Evolutionary conservation across 1,284 basidiomycete species (phyloP).

Genomic region (Trametes hirsuta): DNA sequence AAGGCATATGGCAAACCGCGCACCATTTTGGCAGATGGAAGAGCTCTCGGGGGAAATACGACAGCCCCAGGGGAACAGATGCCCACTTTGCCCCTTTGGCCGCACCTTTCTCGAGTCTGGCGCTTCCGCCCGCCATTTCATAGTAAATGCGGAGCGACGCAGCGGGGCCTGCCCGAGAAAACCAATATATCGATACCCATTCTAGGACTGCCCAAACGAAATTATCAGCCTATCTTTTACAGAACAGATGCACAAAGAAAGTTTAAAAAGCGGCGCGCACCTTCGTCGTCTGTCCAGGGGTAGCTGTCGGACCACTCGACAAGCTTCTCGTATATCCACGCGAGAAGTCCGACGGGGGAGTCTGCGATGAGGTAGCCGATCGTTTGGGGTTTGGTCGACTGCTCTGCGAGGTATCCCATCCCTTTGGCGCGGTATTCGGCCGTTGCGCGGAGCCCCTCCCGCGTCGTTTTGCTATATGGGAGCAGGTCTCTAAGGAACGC

Average conservation of each 20-base stretch:
- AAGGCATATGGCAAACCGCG: constrained; percentile 34
- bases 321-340: constrained; percentile 67
- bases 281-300: constrained; percentile 55
- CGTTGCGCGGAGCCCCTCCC: constrained; percentile 26
- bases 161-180: constrained; percentile 57
- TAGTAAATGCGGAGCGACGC: constrained; percentile 61
- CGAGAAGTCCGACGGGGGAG: constrained; percentile 58
- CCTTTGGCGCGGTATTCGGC: constrained; percentile 29
- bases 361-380: constrained; percentile 52
- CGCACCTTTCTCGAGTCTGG: not conserved
- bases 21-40: constrained; percentile 36
- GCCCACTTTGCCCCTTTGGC: constrained; percentile 10
- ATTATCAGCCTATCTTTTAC: not conserved
- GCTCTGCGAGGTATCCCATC: constrained; percentile 33
- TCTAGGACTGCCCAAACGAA: constrained; percentile 46
- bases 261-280: constrained; percentile 19
- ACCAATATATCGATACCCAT: constrained; percentile 64
- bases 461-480: constrained; percentile 24
- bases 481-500: constrained; percentile 31
- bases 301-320: constrained; percentile 54
- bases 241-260: not conserved
- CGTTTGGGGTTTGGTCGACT: constrained; percentile 42
- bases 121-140: constrained; percentile 33
- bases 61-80: constrained; percentile 49
- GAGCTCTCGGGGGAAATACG: constrained; percentile 53